A percentile compares a stretch with the other conserved stretches of the same genome.
phyloP scores from a whole-genome alignment of 2,329 filamentous ascomycete genomes.

The Penicillium aurantiogriseum region DNA sequence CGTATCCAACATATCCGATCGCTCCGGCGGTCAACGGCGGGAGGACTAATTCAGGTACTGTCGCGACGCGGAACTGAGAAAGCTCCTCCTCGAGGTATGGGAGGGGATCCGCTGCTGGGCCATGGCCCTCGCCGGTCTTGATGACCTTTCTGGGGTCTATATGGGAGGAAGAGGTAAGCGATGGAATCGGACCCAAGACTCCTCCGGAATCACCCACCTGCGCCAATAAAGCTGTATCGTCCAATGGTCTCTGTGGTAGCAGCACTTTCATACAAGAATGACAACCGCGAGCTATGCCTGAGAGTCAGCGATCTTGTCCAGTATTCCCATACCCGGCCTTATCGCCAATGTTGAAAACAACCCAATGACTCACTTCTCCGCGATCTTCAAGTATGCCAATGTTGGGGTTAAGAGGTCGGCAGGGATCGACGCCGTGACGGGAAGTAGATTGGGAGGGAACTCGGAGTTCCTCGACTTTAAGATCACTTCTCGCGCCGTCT shows the following conservation, averaged over 20 bases:
- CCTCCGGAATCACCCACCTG: constrained; percentile 49
- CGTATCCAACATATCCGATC: constrained; percentile 95
- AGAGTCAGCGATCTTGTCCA: constrained; percentile 14
- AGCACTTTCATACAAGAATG: constrained; percentile 94
- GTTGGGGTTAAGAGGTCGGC: constrained; percentile 93
- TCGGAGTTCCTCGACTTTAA: constrained; percentile 50
- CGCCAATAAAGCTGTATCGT: constrained; percentile 92
- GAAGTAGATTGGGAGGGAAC: constrained; percentile 73
- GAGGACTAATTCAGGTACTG: constrained; percentile 76
- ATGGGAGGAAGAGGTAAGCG: constrained; percentile 8
- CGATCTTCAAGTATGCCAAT: constrained; percentile 90
- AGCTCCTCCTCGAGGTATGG: constrained; percentile 80
- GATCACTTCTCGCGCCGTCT: constrained; percentile 59
- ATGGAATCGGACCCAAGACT: neutral
- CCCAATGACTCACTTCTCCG: constrained; percentile 59
- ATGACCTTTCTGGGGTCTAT: constrained; percentile 70
- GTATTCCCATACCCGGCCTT: neutral
- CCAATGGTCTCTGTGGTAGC: constrained; percentile 88
- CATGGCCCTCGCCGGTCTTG: constrained; percentile 83
- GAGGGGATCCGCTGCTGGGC: constrained; percentile 78
- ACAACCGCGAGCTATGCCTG: constrained; percentile 63
- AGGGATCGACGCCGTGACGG: constrained; percentile 78
- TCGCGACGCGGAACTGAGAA: constrained; percentile 71
- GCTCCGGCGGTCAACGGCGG: constrained; percentile 88
- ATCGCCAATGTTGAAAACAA: constrained; percentile 1